Base-by-base conservation (phyloP, 2,329 filamentous ascomycete genomes). In the Botrytis hyacinthi region DNA sequence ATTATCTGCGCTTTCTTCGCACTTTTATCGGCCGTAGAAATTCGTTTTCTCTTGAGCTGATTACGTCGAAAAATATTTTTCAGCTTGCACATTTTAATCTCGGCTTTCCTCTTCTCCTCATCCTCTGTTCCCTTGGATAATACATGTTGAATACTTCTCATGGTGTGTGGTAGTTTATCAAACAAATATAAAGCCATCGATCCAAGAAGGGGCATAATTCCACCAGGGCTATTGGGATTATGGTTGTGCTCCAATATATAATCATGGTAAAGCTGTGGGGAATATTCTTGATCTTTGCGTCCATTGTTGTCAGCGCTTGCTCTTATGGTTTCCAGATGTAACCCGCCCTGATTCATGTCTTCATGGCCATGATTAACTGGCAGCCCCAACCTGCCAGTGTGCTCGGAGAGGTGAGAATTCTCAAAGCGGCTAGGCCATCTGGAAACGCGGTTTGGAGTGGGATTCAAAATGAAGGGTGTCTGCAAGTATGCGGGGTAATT, bases 21-120 rank as follows among this genome's bases (percentile, higher is more conserved):
- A 9, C 2, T 0, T 1, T 0, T 16, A 4, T n/a, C 1, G 26
- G 37, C 35, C 35, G 1, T 6, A 6, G 3, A 0, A 7, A 54
- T n/a, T 7, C 0, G 12, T n/a, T 54, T 54, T n/a, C 26, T 54
- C 48, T n/a, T n/a, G 26, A n/a, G 12, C 26, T 14, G 48, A 1
- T 54, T n/a, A 54, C 26, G 26, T 54, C 12, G 26, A 16, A 16
- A 16, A 7, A 6, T 14, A 16, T 7, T n/a, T 16, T n/a, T 2
- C 48, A 54, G 26, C 26, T n/a, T 9, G 48, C 26, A 16, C 26
- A 16, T 7, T n/a, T 3, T 14, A n/a, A 3, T 54, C 26, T 16
- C 12, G 12, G 26, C 48, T n/a, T n/a, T n/a, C 48, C 7, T 16
- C 46, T 5, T 26, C 48, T 14, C 7, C 48, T 54, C 10, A 12